These are phyloP conservation scores for Ceratobasidium sp. DNA, from an alignment of 1,284 basidiomycete species.

Conservation along the genomic window DNA sequence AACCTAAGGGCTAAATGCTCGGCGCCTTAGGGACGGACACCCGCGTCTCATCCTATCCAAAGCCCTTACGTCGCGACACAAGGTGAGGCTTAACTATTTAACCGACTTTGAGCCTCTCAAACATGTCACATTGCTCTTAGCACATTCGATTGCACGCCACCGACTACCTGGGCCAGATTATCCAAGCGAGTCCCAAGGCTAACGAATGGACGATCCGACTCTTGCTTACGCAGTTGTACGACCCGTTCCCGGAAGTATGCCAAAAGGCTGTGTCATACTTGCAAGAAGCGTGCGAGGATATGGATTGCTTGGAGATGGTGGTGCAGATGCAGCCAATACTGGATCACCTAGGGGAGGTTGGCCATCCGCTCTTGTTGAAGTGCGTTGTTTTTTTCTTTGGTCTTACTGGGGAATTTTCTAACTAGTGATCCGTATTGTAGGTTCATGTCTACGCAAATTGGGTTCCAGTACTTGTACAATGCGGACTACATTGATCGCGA, in stretches of 20 bases:
- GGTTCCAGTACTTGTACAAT: constrained; percentile 91
- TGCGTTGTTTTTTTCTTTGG: constrained; percentile 55
- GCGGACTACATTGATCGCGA: constrained; percentile 93
- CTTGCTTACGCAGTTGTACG: constrained; percentile 94
- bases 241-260: constrained; percentile 88
- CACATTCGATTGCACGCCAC: constrained; percentile 91
- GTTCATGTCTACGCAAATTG: constrained; percentile 94
- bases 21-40: constrained; percentile 80
- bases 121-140: constrained; percentile 57
- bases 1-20: constrained; percentile 13
- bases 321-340: constrained; percentile 94
- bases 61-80: constrained; percentile 90
- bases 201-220: constrained; percentile 89
- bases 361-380: constrained; percentile 89
- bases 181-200: constrained; percentile 68
- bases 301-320: constrained; percentile 86
- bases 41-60: constrained; percentile 91
- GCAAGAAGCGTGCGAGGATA: constrained; percentile 88
- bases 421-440: constrained; percentile 58
- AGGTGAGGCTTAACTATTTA: constrained; percentile 59
- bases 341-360: constrained; percentile 94
- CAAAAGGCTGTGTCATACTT: constrained; percentile 89
- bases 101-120: constrained; percentile 27
- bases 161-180: constrained; percentile 83
- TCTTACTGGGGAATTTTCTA: not conserved